Percentiles rank a stretch among this genome's conserved stretches.
Conservation (phyloP, 2,329 filamentous ascomycete species). For the Lasiodiplodia theobromae region DNA sequence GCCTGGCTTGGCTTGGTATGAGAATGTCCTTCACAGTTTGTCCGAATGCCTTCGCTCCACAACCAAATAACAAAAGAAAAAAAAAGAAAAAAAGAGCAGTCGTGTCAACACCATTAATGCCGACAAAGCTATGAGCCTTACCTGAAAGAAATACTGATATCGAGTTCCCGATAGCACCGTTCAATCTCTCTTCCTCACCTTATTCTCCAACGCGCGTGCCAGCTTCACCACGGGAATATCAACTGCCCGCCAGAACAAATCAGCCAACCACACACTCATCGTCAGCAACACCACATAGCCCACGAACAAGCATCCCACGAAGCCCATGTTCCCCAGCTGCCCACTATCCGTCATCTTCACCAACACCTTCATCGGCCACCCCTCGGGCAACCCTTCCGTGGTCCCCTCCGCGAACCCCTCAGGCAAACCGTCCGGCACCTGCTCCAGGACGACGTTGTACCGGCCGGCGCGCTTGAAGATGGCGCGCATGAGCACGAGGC, state of each 20-base stretch:
- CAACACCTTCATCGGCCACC: constrained; percentile 32
- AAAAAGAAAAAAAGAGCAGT: neutral
- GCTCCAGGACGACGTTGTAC: neutral
- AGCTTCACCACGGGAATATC: constrained; percentile 61
- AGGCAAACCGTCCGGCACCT: neutral
- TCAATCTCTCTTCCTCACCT: constrained; percentile 17
- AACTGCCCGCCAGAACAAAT: constrained; percentile 66
- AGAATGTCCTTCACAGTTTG: neutral
- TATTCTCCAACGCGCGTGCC: constrained; percentile 57
- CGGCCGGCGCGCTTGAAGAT: constrained; percentile 32
- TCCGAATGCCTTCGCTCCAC: neutral
- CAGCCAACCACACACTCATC: constrained; percentile 59
- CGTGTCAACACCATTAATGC: neutral
- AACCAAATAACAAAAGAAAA: neutral
- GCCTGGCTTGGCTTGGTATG: too few relatives aligned
- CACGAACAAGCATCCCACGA: constrained; percentile 6
- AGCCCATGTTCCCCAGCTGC: constrained; percentile 41
- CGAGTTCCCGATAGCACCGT: too few relatives aligned
- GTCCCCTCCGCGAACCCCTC: too few relatives aligned
- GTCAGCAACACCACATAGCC: constrained; percentile 49
- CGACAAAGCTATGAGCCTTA: too few relatives aligned
- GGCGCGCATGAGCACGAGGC: constrained; percentile 44
- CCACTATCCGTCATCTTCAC: constrained; percentile 32
- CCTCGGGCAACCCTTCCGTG: neutral
- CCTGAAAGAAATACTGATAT: neutral